Evolutionary conservation across 2,329 filamentous ascomycete genomes (phyloP), one percentile per base, ranked within the genome.

Genomic region (Fusarium keratoplasticum): DNA sequence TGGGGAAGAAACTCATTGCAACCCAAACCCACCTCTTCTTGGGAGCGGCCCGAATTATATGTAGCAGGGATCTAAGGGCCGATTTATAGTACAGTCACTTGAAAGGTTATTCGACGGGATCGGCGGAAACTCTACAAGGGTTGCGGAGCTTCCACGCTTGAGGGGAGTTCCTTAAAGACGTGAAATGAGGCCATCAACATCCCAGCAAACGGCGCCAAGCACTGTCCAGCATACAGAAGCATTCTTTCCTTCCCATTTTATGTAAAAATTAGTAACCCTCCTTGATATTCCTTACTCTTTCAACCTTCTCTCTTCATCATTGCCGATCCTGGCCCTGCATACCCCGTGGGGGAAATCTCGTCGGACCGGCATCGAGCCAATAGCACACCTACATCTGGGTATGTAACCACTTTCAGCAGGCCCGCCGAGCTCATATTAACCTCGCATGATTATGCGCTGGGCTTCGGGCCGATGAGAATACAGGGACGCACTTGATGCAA

Each of bases 401-500:
- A 52, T 52, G 27, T 31, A 29, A 52, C 47, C 47, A n/a, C 47
- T 11, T 31, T 52, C 25, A 52, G 16, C 47, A 52, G 22, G 27
- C 18, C 47, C 18, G 11, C 47, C 47, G 47, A 52, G 47, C 9
- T 31, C 18, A 52, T 52, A 52, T 47, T 50, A 31, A n/a, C 27
- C 27, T 52, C 27, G 29, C 47, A 31, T 52, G 47, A 52, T 47
- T 20, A 47, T 20, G 16, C 27, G 40, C 29, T 47, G 29, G 25
- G n/a, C 10, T 42, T 61, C 59, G 59, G 59, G 40, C 59, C 59
- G 59, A 61, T 61, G 18, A 44, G 33, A 9, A 44, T 47, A 33
- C 38, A 40, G 22, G 58, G 58, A 33, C 27, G 14, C 18, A n/a
- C 25, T 27, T 25, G 14, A 38, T 20, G 54, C 54, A 36, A n/a